A percentile compares a stretch with the other conserved stretches of the same genome.
phyloP scores from a whole-genome alignment of 2,329 filamentous ascomycete species.

The Penicillium digitatum region DNA sequence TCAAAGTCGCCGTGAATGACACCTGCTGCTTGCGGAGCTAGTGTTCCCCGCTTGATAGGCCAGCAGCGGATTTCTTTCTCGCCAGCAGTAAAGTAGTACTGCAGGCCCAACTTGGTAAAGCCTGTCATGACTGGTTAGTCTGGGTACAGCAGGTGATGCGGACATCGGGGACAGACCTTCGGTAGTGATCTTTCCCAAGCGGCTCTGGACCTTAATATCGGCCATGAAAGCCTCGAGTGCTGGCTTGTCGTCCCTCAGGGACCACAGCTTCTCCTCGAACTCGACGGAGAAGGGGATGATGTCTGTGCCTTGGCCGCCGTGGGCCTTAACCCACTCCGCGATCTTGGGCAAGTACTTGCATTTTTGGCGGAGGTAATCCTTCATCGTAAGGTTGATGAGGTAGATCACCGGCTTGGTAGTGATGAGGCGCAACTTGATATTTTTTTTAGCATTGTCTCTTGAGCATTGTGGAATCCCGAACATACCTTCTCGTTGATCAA shows the following conservation, averaged over 20 bases:
- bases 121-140: neutral
- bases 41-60: constrained; percentile 1
- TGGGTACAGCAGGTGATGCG: neutral
- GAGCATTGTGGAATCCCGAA: neutral
- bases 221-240: constrained; percentile 1
- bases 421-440: constrained; percentile 1
- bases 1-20: constrained; percentile 6
- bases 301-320: constrained; percentile 1
- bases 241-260: neutral
- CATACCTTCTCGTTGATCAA: constrained; percentile 7
- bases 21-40: constrained; percentile 5
- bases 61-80: constrained; percentile 8
- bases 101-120: constrained; percentile 4
- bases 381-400: constrained; percentile 7
- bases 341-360: constrained; percentile 6
- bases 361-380: constrained; percentile 6
- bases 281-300: constrained; percentile 8
- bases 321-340: constrained; percentile 5
- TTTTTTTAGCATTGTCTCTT: neutral
- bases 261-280: constrained; percentile 8
- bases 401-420: constrained; percentile 7
- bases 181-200: neutral
- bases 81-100: constrained; percentile 7
- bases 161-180: neutral
- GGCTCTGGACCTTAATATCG: neutral